Conservation (phyloP, 768 basidiomycete species). For the Dictyophora rubrovolvata region DNA sequence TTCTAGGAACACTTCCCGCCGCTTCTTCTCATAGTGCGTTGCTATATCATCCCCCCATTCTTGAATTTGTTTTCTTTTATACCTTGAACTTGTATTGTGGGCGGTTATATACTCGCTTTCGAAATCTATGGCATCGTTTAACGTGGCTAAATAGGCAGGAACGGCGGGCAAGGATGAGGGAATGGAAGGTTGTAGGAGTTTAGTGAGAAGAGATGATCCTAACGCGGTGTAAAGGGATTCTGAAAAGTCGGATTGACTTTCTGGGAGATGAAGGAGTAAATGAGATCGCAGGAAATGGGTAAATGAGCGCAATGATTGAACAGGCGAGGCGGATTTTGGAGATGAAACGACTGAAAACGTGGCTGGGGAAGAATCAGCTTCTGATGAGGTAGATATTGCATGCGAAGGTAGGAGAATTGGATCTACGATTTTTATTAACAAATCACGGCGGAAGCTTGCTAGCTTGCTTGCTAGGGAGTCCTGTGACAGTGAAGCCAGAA, state of each 20-base stretch:
- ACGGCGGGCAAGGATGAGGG: conserved; percentile 55
- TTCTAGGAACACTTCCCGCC: conserved; percentile 58
- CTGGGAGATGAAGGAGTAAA: conserved; percentile 48
- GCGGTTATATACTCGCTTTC: conserved; percentile 46
- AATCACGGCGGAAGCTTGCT: conserved; percentile 53
- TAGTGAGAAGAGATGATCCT: conserved; percentile 48
- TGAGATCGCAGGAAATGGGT: conserved; percentile 54
- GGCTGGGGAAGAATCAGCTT: conserved; percentile 22
- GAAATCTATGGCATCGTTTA: conserved; percentile 50
- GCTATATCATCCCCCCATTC: conserved; percentile 60
- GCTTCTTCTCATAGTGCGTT: conserved; percentile 68
- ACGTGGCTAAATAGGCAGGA: conserved; percentile 49
- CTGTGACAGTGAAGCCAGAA: conserved; percentile 51
- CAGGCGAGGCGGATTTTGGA: conserved; percentile 26
- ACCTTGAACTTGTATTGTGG: conserved; percentile 36
- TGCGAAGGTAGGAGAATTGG: conserved; percentile 43
- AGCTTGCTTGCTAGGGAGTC: conserved; percentile 46
- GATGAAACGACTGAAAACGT: conserved; percentile 30
- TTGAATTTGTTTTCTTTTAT: conserved; percentile 44
- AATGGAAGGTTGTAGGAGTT: conserved; percentile 58
- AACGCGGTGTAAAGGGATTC: conserved; percentile 52
- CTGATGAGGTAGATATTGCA: conserved; percentile 28
- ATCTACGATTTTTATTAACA: conserved; percentile 51
- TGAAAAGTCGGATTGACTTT: conserved; percentile 36
- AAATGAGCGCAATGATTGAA: conserved; percentile 46